These are phyloP conservation scores for Westerdykella sp. DNA, from an alignment of 2,329 filamentous ascomycete species.

Conservation along the genomic window DNA sequence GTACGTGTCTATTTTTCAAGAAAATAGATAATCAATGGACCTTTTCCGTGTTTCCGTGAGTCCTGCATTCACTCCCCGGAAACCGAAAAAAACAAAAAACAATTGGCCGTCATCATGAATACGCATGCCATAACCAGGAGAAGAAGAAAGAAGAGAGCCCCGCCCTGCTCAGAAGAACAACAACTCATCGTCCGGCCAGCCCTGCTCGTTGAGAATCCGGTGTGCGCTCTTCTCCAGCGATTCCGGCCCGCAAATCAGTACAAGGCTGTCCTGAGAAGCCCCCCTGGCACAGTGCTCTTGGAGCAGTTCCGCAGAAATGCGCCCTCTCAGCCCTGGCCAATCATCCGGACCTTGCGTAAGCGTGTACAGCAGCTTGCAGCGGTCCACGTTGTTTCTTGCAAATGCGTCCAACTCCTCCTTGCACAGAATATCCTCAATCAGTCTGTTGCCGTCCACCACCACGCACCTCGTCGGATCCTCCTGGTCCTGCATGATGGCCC, in stretches of 20 bases:
- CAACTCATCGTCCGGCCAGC: constrained; percentile 67
- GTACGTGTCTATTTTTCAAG: no score
- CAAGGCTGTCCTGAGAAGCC: constrained; percentile 51
- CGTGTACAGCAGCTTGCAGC: constrained; percentile 62
- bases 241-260: constrained; percentile 73
- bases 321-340: constrained; percentile 64
- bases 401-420: constrained; percentile 64
- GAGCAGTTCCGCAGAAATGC: constrained; percentile 60
- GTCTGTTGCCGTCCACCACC: constrained; percentile 71
- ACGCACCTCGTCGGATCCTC: constrained; percentile 62
- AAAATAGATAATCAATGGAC: no score
- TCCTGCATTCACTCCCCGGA: no score
- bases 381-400: constrained; percentile 47
- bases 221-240: constrained; percentile 64
- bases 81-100: no score
- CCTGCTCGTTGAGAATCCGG: constrained; percentile 52
- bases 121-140: no score
- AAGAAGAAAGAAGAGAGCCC: no score
- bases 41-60: no score
- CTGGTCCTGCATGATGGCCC: constrained; percentile 62
- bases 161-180: constrained; percentile 59
- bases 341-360: constrained; percentile 56
- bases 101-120: no score
- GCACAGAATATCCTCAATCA: constrained; percentile 77
- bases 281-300: constrained; percentile 48